Conservation (phyloP, 495 filamentous ascomycete species). For the Xylaria scruposa region DNA sequence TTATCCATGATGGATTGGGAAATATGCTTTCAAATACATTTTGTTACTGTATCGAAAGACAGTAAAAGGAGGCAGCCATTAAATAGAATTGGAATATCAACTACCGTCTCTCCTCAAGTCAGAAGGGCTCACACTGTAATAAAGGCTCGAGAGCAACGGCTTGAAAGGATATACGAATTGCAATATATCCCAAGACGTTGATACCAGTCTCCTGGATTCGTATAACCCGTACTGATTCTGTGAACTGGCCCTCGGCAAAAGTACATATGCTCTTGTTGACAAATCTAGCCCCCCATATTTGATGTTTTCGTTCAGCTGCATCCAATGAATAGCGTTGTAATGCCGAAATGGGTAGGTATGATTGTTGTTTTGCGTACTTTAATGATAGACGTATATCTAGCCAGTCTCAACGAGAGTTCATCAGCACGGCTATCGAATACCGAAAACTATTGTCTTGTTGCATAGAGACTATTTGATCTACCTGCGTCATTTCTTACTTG, state of each 20-base stretch:
- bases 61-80: neutral
- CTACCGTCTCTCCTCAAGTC: neutral
- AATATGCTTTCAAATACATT: neutral
- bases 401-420: neutral
- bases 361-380: neutral
- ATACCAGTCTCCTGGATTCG: no score
- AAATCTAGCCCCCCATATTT: neutral
- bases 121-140: neutral
- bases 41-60: neutral
- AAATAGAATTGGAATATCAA: neutral
- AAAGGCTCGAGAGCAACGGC: no score
- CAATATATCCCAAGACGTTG: no score
- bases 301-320: neutral
- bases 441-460: neutral
- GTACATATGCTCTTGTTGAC: neutral
- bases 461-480: neutral
- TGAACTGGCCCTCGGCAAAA: neutral
- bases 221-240: neutral
- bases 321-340: neutral
- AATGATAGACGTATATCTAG: neutral
- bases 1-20: neutral
- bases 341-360: neutral
- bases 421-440: neutral
- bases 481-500: neutral
- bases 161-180: no score